A percentile compares a stretch with the other conserved stretches of the same genome.
These are phyloP conservation scores for Pseudotsuga menziesii DNA, from an alignment of 75 land plant genomes.

Conservation along the genomic window DNA sequence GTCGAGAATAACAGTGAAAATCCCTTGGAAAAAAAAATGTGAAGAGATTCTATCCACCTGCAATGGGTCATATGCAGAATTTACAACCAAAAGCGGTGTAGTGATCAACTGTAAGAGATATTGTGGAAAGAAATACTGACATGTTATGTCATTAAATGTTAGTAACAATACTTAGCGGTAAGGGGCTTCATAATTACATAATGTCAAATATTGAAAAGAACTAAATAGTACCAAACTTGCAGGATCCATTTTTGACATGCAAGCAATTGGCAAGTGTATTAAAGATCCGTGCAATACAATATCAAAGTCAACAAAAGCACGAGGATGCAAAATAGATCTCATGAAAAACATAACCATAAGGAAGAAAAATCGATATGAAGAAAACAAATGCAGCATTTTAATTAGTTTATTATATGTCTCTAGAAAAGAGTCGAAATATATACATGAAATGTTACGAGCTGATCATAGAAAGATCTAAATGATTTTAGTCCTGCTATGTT, in stretches of 20 bases:
- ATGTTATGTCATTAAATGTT: not conserved
- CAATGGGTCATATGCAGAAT: conserved; percentile 75
- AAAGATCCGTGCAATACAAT: conserved; percentile 27
- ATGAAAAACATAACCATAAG: conserved; percentile 22
- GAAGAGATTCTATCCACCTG: conserved; percentile 21
- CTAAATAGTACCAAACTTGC: not conserved
- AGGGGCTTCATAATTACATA: too few relatives aligned
- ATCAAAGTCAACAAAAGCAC: not conserved
- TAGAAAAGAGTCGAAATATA: not conserved
- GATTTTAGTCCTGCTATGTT: too few relatives aligned
- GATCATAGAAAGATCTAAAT: too few relatives aligned
- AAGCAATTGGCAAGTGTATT: conserved; percentile 34
- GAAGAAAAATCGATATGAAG: not conserved
- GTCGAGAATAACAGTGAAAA: not conserved
- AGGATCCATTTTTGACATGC: conserved; percentile 33
- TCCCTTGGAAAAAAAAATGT: not conserved
- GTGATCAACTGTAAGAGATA: conserved; percentile 30
- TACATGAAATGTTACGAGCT: not conserved
- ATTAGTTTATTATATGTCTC: not conserved
- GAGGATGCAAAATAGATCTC: not conserved
- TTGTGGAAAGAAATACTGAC: conserved; percentile 86
- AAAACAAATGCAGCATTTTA: not conserved
- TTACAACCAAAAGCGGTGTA: conserved; percentile 58
- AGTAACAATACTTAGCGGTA: not conserved
- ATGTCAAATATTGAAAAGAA: not conserved